These are phyloP conservation scores for Coniferiporia weirii DNA, from an alignment of 1,284 basidiomycete genomes.

Conservation along the genomic window DNA sequence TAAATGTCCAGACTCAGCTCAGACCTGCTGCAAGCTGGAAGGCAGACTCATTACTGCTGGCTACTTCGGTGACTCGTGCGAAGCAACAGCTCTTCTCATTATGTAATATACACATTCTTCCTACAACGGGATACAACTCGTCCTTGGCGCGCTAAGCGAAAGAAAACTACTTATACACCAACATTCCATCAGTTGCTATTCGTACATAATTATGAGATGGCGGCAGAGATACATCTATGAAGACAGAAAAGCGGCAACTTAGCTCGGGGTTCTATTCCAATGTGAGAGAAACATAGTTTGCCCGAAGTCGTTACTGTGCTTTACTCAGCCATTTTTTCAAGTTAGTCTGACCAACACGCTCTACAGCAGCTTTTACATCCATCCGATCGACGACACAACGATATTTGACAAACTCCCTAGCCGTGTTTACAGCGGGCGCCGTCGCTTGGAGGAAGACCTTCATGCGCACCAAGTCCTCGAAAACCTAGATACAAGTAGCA, in stretches of 20 bases:
- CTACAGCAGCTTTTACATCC: constrained; percentile 61
- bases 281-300: neutral
- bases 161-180: too few relatives aligned
- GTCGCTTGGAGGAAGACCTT: constrained; percentile 47
- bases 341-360: constrained; percentile 59
- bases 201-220: too few relatives aligned
- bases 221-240: too few relatives aligned
- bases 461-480: constrained; percentile 54
- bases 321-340: constrained; percentile 73
- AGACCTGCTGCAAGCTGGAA: neutral
- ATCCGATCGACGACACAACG: constrained; percentile 52
- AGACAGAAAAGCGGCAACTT: too few relatives aligned
- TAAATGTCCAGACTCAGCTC: neutral
- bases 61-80: too few relatives aligned
- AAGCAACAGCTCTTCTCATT: too few relatives aligned
- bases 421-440: constrained; percentile 39
- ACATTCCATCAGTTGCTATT: too few relatives aligned
- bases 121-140: too few relatives aligned
- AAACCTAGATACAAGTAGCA: constrained; percentile 43
- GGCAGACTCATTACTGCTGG: too few relatives aligned
- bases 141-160: too few relatives aligned
- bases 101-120: too few relatives aligned
- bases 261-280: neutral
- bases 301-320: constrained; percentile 29
- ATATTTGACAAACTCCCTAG: constrained; percentile 64